Percentiles rank a stretch among this genome's conserved stretches.
Evolutionary conservation across 495 filamentous ascomycete species (phyloP).

Genomic region (Glarea lozoyensis): DNA sequence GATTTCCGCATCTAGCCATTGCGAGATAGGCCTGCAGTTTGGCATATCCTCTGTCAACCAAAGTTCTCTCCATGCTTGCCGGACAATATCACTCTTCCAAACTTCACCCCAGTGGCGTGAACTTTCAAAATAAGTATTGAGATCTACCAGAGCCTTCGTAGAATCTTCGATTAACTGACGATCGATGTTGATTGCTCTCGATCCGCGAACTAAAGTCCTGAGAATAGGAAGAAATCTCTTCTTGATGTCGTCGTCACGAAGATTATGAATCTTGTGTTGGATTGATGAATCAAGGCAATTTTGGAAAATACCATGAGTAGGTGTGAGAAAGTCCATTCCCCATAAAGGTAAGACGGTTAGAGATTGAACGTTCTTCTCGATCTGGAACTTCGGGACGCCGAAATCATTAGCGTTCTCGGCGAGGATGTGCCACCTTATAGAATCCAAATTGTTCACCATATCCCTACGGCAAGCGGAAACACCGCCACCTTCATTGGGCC

Average conservation of each 20-base stretch:
- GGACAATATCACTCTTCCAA: slow-evolving; percentile 52
- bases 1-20: slow-evolving; percentile 30
- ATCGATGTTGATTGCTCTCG: slow-evolving; percentile 41
- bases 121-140: slow-evolving; percentile 53
- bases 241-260: slow-evolving; percentile 45
- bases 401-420: slow-evolving; percentile 59
- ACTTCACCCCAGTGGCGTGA: slow-evolving; percentile 54
- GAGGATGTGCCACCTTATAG: slow-evolving; percentile 58
- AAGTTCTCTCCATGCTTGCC: slow-evolving; percentile 48
- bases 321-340: slow-evolving; percentile 55
- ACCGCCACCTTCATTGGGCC: slow-evolving; percentile 59
- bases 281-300: slow-evolving; percentile 46
- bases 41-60: slow-evolving; percentile 50
- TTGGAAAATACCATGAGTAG: slow-evolving; percentile 45
- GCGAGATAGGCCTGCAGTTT: neutral
- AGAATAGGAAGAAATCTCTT: slow-evolving; percentile 55
- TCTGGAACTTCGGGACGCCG: slow-evolving; percentile 51
- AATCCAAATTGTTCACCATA: slow-evolving; percentile 53
- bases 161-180: slow-evolving; percentile 43
- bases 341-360: slow-evolving; percentile 58
- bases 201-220: slow-evolving; percentile 47
- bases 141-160: slow-evolving; percentile 48
- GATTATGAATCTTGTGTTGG: slow-evolving; percentile 40
- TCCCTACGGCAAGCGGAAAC: slow-evolving; percentile 59
- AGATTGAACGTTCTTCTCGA: slow-evolving; percentile 53